phyloP scores from a whole-genome alignment of 148 eudicot genomes.

The Fagopyrum homotropicum region DNA sequence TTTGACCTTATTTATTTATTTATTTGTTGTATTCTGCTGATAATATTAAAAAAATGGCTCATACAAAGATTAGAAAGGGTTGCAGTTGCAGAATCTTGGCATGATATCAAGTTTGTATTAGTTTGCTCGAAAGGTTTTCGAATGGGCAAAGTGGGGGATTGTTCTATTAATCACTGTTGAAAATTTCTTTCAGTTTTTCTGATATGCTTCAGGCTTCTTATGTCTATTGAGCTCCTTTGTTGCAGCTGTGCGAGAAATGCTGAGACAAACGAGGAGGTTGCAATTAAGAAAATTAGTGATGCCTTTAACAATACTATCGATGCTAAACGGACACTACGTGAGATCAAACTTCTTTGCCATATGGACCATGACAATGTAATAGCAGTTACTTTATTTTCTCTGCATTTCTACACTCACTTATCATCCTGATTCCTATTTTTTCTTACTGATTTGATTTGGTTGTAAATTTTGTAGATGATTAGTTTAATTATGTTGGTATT shows the following conservation, averaged over 20 bases:
- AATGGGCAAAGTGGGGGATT: background rate
- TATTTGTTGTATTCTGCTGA: background rate
- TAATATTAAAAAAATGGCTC: background rate
- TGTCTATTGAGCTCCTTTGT: background rate
- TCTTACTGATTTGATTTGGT: background rate
- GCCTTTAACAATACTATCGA: conserved; percentile 87
- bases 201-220: background rate
- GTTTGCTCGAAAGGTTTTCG: background rate
- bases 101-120: background rate
- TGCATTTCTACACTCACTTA: background rate
- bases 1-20: background rate
- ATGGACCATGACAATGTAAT: conserved; percentile 94
- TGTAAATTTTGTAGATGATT: background rate
- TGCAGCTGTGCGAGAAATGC: conserved; percentile 76
- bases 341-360: conserved; percentile 84
- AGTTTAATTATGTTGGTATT: conserved; percentile 14
- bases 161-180: background rate
- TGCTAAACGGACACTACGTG: conserved; percentile 85
- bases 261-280: conserved; percentile 83
- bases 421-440: background rate
- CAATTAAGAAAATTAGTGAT: conserved; percentile 82
- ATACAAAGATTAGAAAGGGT: background rate
- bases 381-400: background rate
- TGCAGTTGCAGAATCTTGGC: background rate
- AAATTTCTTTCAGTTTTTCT: background rate